phyloP scores from a whole-genome alignment of 164 flowering plant genomes.

The Saururus chinensis region DNA sequence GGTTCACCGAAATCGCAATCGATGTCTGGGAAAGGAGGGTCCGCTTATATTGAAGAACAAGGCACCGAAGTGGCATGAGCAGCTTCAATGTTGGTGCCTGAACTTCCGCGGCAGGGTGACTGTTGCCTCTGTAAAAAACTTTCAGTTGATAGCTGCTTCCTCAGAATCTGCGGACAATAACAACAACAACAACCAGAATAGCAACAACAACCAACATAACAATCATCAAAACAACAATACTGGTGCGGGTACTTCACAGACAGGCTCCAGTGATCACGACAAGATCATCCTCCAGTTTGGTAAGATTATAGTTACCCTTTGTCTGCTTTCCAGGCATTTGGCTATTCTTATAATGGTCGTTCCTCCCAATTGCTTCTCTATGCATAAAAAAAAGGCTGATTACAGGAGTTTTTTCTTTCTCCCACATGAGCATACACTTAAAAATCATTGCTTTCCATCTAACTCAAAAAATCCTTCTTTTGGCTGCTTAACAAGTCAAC shows the following conservation, averaged over 20 bases:
- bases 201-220: not conserved
- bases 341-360: too few species aligned
- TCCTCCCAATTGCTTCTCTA: too few species aligned
- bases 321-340: conserved; percentile 85
- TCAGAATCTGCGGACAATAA: conserved; percentile 13
- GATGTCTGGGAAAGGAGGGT: conserved; percentile 21
- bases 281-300: conserved; percentile 77
- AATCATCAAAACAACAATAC: not conserved
- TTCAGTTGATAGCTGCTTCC: conserved; percentile 63
- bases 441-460: too few species aligned
- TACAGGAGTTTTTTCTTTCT: too few species aligned
- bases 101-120: conserved; percentile 84
- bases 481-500: too few species aligned
- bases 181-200: not conserved
- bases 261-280: conserved; percentile 40
- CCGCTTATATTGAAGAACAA: conserved; percentile 54
- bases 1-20: conserved; percentile 9
- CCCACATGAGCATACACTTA: too few species aligned
- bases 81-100: conserved; percentile 85
- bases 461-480: too few species aligned
- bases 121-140: conserved; percentile 79
- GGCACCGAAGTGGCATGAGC: conserved; percentile 80
- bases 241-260: conserved; percentile 9
- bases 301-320: conserved; percentile 82
- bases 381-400: too few species aligned